Conservation (phyloP, 1,139 yeast genomes). For the Pichia norvegensis region DNA sequence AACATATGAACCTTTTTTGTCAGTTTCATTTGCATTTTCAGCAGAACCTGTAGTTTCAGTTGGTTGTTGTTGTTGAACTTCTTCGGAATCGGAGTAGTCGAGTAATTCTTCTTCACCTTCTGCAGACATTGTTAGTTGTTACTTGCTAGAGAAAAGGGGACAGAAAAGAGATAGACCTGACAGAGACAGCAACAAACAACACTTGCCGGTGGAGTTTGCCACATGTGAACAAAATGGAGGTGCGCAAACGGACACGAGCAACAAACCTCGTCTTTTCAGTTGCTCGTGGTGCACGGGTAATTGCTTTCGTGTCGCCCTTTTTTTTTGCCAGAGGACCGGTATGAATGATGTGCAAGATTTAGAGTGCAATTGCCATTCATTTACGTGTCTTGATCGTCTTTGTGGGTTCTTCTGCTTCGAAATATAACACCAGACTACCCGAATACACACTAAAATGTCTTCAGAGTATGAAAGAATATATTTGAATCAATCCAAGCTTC, state of each 20-base stretch:
- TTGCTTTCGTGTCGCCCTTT: neutral
- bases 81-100: constrained; percentile 98
- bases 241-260: neutral
- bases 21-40: constrained; percentile 51
- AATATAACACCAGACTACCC: too few species aligned
- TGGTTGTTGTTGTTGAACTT: constrained; percentile 50
- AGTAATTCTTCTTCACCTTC: constrained; percentile 98
- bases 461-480: constrained; percentile 77
- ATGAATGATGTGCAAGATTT: too few species aligned
- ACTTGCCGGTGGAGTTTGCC: neutral
- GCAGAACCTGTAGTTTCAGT: constrained; percentile 50
- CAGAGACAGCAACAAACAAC: too few species aligned
- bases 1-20: constrained; percentile 94
- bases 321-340: neutral
- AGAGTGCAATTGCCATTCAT: too few species aligned
- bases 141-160: neutral
- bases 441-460: constrained; percentile 19
- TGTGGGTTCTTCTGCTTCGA: too few species aligned
- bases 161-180: neutral
- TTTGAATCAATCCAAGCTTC: constrained; percentile 72
- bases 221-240: neutral
- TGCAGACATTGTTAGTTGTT: constrained; percentile 50
- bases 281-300: neutral
- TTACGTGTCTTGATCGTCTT: too few species aligned
- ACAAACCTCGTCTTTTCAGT: too few species aligned